Conservation (phyloP, 805 yeast genomes). For the Hanseniaspora singularis region DNA sequence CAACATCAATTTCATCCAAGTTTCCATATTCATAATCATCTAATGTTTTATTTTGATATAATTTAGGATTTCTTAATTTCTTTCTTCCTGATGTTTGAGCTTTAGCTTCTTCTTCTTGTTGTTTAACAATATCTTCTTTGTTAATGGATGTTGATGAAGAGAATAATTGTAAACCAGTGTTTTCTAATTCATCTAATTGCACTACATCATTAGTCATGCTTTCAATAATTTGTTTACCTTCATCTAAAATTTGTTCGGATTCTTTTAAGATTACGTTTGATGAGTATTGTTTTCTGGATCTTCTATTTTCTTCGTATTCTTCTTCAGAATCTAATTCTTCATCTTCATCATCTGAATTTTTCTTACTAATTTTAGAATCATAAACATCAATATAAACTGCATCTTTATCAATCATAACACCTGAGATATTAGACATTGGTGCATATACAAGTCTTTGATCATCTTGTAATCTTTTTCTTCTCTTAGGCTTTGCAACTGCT, state of each 20-base stretch:
- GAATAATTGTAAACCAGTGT: constrained; percentile 67
- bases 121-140: constrained; percentile 31
- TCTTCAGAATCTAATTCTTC: constrained; percentile 77
- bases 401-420: constrained; percentile 91
- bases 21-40: constrained; percentile 39
- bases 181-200: constrained; percentile 41
- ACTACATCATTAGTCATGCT: constrained; percentile 35
- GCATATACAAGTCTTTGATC: constrained; percentile 90
- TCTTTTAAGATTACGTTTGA: constrained; percentile 11
- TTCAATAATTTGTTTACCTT: constrained; percentile 62
- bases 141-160: constrained; percentile 45
- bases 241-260: constrained; percentile 38
- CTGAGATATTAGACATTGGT: constrained; percentile 99
- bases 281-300: constrained; percentile 15
- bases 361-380: constrained; percentile 22
- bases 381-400: constrained; percentile 78
- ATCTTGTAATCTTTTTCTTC: constrained; percentile 87
- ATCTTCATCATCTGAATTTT: constrained; percentile 47
- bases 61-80: constrained; percentile 47
- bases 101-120: constrained; percentile 27
- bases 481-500: constrained; percentile 51
- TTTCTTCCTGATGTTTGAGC: constrained; percentile 49
- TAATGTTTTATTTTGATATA: constrained; percentile 42
- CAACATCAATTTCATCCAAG: constrained; percentile 36
- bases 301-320: constrained; percentile 26